Base-by-base conservation (phyloP, 495 filamentous ascomycete genomes). In the Amphirosellinia nigrospora region DNA sequence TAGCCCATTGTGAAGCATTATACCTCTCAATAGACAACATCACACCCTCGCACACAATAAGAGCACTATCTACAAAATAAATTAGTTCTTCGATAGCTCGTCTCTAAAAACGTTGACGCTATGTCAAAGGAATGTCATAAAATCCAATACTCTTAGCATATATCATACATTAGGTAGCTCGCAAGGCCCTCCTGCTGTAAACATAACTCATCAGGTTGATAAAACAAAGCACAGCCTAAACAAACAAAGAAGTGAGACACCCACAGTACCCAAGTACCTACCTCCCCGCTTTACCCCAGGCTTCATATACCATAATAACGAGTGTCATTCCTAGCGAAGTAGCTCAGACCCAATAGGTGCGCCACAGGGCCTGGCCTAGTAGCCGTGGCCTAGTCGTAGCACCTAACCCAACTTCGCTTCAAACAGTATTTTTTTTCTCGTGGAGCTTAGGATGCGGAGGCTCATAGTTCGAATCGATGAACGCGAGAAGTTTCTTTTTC, bases 321-420 rank as follows among this genome's bases (percentile, higher is more conserved):
- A 9, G 21, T 26, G 23, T 23, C 23, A 15, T 28, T 28, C 48
- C 48, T 23, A 52, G 48, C 48, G 48, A 52, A 52, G 48, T 52
- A 28, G 48, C 48, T 52, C 21, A 52, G n/a, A 50, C 46, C 43
- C 19, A 9, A 4, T 15, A n/a, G n/a, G n/a, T n/a, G n/a, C n/a
- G n/a, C n/a, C n/a, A n/a, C n/a, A n/a, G n/a, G n/a, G n/a, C n/a
- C n/a, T n/a, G n/a, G n/a, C n/a, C n/a, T n/a, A n/a, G n/a, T n/a
- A n/a, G n/a, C n/a, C n/a, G n/a, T n/a, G n/a, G n/a, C n/a, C n/a
- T n/a, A n/a, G n/a, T n/a, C n/a, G n/a, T n/a, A n/a, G n/a, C n/a
- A n/a, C n/a, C n/a, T n/a, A n/a, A n/a, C n/a, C 5, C 41, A 28
- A 26, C 56, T 61, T 61, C 36, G 58, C 58, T 61, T 61, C 13